A percentile compares a stretch with the other conserved stretches of the same genome.
Conservation (phyloP, 805 yeast genomes). For the Wickerhamomyces rabaulensis region DNA sequence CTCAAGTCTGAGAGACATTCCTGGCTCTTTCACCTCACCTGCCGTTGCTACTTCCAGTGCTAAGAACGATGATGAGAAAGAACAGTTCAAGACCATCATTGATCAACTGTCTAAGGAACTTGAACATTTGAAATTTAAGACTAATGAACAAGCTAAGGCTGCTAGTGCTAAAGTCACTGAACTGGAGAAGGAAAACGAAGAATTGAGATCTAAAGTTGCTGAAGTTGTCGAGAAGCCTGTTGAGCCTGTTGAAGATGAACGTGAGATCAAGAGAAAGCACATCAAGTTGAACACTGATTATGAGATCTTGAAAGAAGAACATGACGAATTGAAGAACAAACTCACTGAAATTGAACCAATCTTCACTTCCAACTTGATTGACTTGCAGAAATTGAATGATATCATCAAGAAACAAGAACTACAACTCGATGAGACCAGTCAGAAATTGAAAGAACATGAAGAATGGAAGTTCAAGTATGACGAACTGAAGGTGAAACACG, state of each 20-base stretch:
- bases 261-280: slow-evolving; percentile 36
- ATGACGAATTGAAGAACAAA: slow-evolving; percentile 35
- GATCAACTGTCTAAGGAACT: slow-evolving; percentile 29
- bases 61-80: slow-evolving; percentile 12
- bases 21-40: slow-evolving; percentile 1
- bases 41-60: background rate
- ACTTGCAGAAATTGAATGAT: slow-evolving; percentile 46
- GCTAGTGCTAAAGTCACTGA: slow-evolving; percentile 51
- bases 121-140: slow-evolving; percentile 33
- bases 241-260: slow-evolving; percentile 11
- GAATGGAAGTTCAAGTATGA: slow-evolving; percentile 39
- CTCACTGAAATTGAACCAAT: slow-evolving; percentile 44
- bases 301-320: slow-evolving; percentile 42
- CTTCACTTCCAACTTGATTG: slow-evolving; percentile 46
- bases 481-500: slow-evolving; percentile 41
- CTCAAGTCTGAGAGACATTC: background rate
- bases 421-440: slow-evolving; percentile 35
- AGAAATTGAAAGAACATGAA: slow-evolving; percentile 39
- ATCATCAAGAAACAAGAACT: slow-evolving; percentile 49
- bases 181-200: slow-evolving; percentile 37
- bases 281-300: slow-evolving; percentile 40
- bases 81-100: slow-evolving; percentile 25
- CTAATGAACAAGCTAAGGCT: slow-evolving; percentile 45
- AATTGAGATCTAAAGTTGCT: slow-evolving; percentile 16
- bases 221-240: slow-evolving; percentile 21